Base-by-base conservation (phyloP, 345 rosid species). In the Acer saccharum region DNA sequence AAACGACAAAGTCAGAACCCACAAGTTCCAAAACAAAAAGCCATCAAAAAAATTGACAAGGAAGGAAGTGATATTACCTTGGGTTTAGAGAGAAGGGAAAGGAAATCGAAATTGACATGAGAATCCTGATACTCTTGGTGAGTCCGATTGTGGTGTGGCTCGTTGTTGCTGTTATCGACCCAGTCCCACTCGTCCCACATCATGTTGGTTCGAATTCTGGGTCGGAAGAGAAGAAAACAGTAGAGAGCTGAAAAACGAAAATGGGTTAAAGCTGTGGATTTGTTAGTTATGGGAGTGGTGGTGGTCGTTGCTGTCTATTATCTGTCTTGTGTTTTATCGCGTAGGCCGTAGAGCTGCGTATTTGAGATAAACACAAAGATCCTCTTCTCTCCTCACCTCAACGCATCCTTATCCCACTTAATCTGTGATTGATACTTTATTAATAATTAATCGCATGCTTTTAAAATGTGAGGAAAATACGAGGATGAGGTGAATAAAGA, bases 21-120 rank as follows among this genome's bases (percentile, higher is more conserved):
- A 14, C 16, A 29, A 73, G 46, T 17, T 13, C 63, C 66, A 60
- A 23, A 69, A 10, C 50, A 54, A 44, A 7, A 78, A 65, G 41
- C 65, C 16, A 52, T 11, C 11, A 32, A 14, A 10, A 2, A 29
- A 16, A 7, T 17, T 46, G 1, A 5, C n/a, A 54, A 74, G 17
- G 23, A 68, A 44, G 13, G 14, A 46, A 32, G 29, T 14, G 14
- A 74, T 13, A 61, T 43, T 43, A 92, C 97, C 98, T 92, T 88
- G 86, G 87, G 90, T 39, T 84, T 85, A 63, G 97, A 89, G 41
- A 92, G 60, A 39, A 90, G 81, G 16, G 92, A 92, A 68, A 90
- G 70, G 76, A 89, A 86, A 79, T 94, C 96, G 78, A 88, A 90
- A 81, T 90, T 85, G 74, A 88, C 82, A 83, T 77, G 67, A 32